Base-by-base conservation (phyloP, 2,329 filamentous ascomycete species). In the Fusarium sp. region DNA sequence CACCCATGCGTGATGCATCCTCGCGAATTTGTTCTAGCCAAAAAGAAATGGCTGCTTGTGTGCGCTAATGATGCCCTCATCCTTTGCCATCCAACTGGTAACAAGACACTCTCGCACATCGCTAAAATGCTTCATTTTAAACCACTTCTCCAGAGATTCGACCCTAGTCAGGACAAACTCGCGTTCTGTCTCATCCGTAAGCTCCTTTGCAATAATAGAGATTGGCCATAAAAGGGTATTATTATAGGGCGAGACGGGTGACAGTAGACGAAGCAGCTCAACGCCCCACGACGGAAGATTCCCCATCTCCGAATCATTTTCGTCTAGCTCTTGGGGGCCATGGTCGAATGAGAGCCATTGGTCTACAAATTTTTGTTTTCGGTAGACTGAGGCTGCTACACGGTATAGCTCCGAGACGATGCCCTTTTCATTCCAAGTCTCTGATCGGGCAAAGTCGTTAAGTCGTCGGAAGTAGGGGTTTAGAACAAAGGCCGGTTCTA, bases 141-240 rank as follows among this genome's bases (percentile, higher is more conserved):
- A 74, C 12, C 63, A 54, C 20, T 47, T 32, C 50, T 74, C 72
- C 6, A 74, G 38, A 5, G 63, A 65, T 7, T 50, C 27, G 12
- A 74, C 30, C 11, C 50, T 71, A 3, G 11, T 22, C 3, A 65
- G 22, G 17, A 69, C 37, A 22, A 32, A 52, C 33, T 63, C 43
- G 2, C 72, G 61, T 30, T 71, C 70, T 1, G 32, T n/a, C 20
- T 40, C 43, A 15, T 63, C 43, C 0, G 15, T 47, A 9, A 71
- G 40, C 32, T 76, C 72, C n/a, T 69, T 73, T 9, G 67, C 68
- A 6, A 71, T 20, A 20, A 74, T 74, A 7, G 47, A 68, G 22
- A 76, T 71, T 3, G 70, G 73, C 72, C 70, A 76, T 14, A 74
- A 50, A 11, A 74, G 43, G 9, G 69, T 56, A 50, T 74, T 74